These are phyloP conservation scores for Heliamphora ciliata DNA, from an alignment of 179 eudicot species.

Conservation along the genomic window DNA sequence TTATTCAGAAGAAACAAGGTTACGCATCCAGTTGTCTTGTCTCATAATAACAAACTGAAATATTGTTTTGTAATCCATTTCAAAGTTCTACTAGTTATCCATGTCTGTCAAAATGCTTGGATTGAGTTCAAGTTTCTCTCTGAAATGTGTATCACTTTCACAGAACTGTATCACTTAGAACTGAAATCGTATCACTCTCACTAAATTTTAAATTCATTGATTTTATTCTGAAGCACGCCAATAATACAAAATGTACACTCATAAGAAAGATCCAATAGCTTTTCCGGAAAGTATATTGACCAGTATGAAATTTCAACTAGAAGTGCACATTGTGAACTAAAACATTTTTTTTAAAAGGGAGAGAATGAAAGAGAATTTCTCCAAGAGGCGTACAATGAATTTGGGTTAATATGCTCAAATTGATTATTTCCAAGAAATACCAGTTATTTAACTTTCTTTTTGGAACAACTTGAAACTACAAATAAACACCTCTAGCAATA, in stretches of 20 bases:
- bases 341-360: background rate
- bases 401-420: background rate
- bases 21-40: background rate
- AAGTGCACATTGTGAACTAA: background rate
- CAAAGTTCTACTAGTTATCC: background rate
- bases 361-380: too few relatives aligned
- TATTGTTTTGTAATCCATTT: background rate
- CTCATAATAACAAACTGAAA: background rate
- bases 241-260: background rate
- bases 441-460: background rate
- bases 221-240: background rate
- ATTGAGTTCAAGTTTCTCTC: background rate
- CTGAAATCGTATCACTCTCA: too few relatives aligned
- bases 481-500: background rate
- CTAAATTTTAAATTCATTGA: background rate
- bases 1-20: background rate
- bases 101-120: background rate
- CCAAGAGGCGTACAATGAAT: conserved; percentile 1
- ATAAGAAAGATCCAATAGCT: background rate
- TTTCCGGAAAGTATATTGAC: background rate
- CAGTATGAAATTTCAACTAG: background rate
- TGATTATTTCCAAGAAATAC: background rate
- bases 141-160: background rate
- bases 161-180: background rate
- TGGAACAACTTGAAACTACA: background rate